Percentiles rank a stretch among this genome's conserved stretches.
Conservation (phyloP, 352 stramenopile genomes). For the Phytopythium kandeliae region DNA sequence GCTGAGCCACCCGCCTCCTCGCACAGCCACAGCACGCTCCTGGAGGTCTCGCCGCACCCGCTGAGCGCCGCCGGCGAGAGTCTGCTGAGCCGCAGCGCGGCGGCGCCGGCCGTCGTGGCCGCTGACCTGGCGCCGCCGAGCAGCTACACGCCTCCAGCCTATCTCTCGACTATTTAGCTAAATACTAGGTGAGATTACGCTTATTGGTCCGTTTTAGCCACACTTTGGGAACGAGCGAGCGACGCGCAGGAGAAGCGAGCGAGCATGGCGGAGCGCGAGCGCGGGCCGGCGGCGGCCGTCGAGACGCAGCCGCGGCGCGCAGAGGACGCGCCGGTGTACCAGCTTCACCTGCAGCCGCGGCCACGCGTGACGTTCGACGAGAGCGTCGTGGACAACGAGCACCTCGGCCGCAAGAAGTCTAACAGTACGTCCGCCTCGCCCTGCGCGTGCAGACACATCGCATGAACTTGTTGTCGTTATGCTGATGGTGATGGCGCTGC, state of each 20-base stretch:
- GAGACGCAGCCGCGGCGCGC: slow-evolving; percentile 10
- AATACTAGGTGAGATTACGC: neutral
- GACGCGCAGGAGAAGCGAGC: slow-evolving; percentile 16
- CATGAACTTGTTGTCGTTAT: too few relatives aligned
- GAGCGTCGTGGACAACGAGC: slow-evolving; percentile 90
- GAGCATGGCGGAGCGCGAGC: slow-evolving; percentile 21
- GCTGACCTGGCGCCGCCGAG: neutral
- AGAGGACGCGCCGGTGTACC: slow-evolving; percentile 40
- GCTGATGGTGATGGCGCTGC: slow-evolving; percentile 9
- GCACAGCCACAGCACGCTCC: neutral
- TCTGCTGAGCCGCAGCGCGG: neutral
- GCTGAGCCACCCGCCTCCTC: neutral
- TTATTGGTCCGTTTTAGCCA: slow-evolving; percentile 2
- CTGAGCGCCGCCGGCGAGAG: slow-evolving; percentile 2
- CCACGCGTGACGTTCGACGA: slow-evolving; percentile 85
- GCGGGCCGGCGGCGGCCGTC: slow-evolving; percentile 23
- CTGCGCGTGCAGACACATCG: too few relatives aligned
- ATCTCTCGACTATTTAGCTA: slow-evolving; percentile 9
- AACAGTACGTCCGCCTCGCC: slow-evolving; percentile 58
- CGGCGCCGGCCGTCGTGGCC: neutral
- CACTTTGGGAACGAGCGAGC: too few relatives aligned
- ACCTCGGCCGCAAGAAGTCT: slow-evolving; percentile 87
- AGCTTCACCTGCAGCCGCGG: slow-evolving; percentile 71
- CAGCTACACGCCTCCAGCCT: slow-evolving; percentile 3
- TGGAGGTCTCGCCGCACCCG: slow-evolving; percentile 1